A percentile compares a stretch with the other conserved stretches of the same genome.
These are phyloP conservation scores for Penicillium bovifimosum DNA, from an alignment of 495 filamentous ascomycete genomes.

Conservation along the genomic window DNA sequence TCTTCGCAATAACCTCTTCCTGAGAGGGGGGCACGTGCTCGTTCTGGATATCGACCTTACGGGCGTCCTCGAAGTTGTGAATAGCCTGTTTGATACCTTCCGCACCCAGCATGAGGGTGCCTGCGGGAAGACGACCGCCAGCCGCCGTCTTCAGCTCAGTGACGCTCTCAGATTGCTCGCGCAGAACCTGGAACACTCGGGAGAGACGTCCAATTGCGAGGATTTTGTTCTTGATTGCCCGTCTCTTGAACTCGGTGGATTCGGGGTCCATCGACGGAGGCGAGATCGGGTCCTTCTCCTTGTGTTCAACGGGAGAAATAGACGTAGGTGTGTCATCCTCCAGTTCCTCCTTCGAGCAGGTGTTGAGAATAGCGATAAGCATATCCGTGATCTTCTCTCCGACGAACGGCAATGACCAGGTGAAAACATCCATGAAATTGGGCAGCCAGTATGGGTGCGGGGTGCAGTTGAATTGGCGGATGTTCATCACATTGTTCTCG, in stretches of 20 bases:
- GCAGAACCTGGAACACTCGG: slow-evolving; percentile 95
- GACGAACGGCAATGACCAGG: slow-evolving; percentile 97
- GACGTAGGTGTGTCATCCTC: slow-evolving; percentile 71
- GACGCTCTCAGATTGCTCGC: slow-evolving; percentile 94
- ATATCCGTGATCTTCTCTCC: slow-evolving; percentile 99
- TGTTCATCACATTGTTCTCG: slow-evolving; percentile 99
- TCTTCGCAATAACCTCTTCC: slow-evolving; percentile 79
- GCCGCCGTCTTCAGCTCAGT: slow-evolving; percentile 96
- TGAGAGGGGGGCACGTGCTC: slow-evolving; percentile 87
- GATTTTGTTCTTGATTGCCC: slow-evolving; percentile 99
- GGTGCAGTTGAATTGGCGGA: slow-evolving; percentile 98
- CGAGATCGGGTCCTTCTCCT: slow-evolving; percentile 34
- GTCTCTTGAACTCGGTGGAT: slow-evolving; percentile 82
- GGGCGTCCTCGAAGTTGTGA: slow-evolving; percentile 92
- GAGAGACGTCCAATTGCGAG: slow-evolving; percentile 94
- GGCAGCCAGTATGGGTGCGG: slow-evolving; percentile 99
- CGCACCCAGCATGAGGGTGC: slow-evolving; percentile 94
- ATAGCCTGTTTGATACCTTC: slow-evolving; percentile 99
- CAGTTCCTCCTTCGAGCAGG: slow-evolving; percentile 95
- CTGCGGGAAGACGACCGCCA: slow-evolving; percentile 86
- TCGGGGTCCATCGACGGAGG: slow-evolving; percentile 72
- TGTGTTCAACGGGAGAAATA: slow-evolving; percentile 53
- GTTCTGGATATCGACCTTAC: slow-evolving; percentile 96
- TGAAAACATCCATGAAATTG: slow-evolving; percentile 99
- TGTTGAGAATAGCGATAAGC: slow-evolving; percentile 97